Percentiles rank a stretch among this genome's conserved stretches.
Conservation (phyloP, 2,329 filamentous ascomycete species). For the Penicillium sp. region DNA sequence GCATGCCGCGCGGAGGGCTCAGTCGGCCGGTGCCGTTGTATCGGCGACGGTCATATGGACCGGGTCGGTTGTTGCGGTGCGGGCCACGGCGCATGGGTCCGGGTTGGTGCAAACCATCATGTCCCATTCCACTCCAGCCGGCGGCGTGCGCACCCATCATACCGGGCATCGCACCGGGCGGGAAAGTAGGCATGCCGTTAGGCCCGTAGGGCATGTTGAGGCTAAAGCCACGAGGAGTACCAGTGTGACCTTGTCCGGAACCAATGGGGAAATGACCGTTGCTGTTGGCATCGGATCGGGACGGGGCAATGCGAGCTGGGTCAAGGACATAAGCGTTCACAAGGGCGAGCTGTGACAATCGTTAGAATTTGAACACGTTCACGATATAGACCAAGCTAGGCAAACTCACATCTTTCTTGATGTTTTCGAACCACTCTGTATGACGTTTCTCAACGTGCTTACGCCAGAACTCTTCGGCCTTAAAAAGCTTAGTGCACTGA, state of each 20-base stretch:
- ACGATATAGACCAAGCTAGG: neutral
- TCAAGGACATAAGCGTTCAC: constrained; percentile 95
- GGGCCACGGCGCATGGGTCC: constrained; percentile 69
- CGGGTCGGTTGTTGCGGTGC: constrained; percentile 60
- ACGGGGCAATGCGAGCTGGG: constrained; percentile 89
- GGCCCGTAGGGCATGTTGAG: constrained; percentile 61
- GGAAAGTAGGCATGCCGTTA: constrained; percentile 22
- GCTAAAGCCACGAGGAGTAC: constrained; percentile 89
- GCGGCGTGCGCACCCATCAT: constrained; percentile 32
- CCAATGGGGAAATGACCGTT: constrained; percentile 90
- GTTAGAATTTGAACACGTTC: neutral
- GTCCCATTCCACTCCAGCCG: constrained; percentile 31
- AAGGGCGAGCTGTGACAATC: constrained; percentile 63
- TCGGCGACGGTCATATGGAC: constrained; percentile 68
- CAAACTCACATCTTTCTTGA: constrained; percentile 76
- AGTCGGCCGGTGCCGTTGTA: constrained; percentile 48
- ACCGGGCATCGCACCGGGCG: constrained; percentile 31
- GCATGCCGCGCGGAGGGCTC: constrained; percentile 38
- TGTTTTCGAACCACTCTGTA: constrained; percentile 73
- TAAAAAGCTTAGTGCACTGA: constrained; percentile 94
- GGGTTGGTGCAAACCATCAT: constrained; percentile 50
- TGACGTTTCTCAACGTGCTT: constrained; percentile 98
- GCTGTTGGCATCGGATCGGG: constrained; percentile 86
- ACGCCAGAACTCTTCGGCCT: constrained; percentile 93
- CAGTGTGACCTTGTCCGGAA: constrained; percentile 69